Evolutionary conservation across 1,139 yeast species (phyloP).

Genomic region (Scheffersomyces parashehatae): DNA sequence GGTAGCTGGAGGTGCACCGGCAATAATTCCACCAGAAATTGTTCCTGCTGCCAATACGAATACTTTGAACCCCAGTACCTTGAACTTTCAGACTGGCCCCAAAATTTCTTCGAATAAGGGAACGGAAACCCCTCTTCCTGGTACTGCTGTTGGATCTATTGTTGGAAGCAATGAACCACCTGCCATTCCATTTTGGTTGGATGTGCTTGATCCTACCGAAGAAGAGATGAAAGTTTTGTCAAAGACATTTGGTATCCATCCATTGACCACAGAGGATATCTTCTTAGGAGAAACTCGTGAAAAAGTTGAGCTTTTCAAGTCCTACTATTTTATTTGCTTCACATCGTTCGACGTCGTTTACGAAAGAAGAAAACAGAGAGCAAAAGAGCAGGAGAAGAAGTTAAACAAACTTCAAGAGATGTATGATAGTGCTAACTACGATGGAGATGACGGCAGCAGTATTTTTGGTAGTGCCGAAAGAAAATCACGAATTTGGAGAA

Average conservation of each 20-base stretch:
- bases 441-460: constrained; percentile 17
- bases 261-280: constrained; percentile 93
- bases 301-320: constrained; percentile 87
- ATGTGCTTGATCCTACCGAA: constrained; percentile 89
- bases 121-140: constrained; percentile 14
- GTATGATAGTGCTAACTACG: constrained; percentile 19
- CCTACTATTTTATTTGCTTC: constrained; percentile 90
- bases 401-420: constrained; percentile 41
- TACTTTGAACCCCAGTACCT: constrained; percentile 64
- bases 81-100: no score
- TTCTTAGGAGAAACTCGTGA: constrained; percentile 93
- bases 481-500: constrained; percentile 18
- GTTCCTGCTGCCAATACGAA: constrained; percentile 47
- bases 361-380: constrained; percentile 56
- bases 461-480: constrained; percentile 20
- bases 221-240: constrained; percentile 94
- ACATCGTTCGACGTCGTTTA: constrained; percentile 87
- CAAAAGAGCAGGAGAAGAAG: constrained; percentile 45
- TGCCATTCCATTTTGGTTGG: constrained; percentile 79
- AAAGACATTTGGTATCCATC: constrained; percentile 92
- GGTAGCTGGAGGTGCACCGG: constrained; percentile 13
- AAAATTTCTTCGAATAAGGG: background rate
- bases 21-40: constrained; percentile 9
- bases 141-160: constrained; percentile 13
- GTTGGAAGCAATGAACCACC: constrained; percentile 4